Base-by-base conservation (phyloP, 164 flowering plant genomes). In the Umbilicus rupestris region DNA sequence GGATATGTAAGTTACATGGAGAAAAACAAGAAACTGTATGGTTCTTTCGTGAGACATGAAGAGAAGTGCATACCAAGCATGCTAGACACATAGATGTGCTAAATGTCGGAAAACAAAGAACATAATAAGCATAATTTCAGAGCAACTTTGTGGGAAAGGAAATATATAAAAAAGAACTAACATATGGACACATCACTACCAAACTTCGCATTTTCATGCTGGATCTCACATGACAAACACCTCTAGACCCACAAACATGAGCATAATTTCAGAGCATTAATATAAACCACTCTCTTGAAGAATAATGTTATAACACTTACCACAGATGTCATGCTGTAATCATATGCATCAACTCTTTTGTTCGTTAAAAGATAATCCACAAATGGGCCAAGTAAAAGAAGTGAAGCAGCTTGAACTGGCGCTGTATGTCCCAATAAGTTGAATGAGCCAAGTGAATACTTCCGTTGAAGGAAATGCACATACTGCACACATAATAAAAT, bases 381-480 rank as follows among this genome's bases (percentile, higher is more conserved):
- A 71, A 89, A 84, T 26, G 97, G 97, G 20, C 97, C 96, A 6
- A 85, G 11, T 39, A 87, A 11, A 76, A 92, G 78, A 73, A 87
- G 76, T 35, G 90, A 77, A 62, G 82, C 87, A 35, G 97, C 96
- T 81, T 91, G 97, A 9, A 63, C 85, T 41, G 97, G 97, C 60
- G 97, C 97, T 65, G 94, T 92, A 69, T 89, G 97, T 44, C 94
- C 94, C 79, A 92, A 71, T 63, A 92, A 79, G 76, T 84, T 89
- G 81, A 92, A 89, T 33, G 97, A 92, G 47, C 96, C 89, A n/a
- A 92, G 85, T 14, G 87, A 76, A 69, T 91, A 86, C 73, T 81
- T 81, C 71, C 77, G 73, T 65, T 81, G 84, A 49, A 81, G 81
- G 71, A 28, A 68, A 68, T 78, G 82, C 52, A 81, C 84, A 72